Evolutionary conservation across 164 flowering plant species (phyloP).

Genomic region (Umbilicus rupestris): DNA sequence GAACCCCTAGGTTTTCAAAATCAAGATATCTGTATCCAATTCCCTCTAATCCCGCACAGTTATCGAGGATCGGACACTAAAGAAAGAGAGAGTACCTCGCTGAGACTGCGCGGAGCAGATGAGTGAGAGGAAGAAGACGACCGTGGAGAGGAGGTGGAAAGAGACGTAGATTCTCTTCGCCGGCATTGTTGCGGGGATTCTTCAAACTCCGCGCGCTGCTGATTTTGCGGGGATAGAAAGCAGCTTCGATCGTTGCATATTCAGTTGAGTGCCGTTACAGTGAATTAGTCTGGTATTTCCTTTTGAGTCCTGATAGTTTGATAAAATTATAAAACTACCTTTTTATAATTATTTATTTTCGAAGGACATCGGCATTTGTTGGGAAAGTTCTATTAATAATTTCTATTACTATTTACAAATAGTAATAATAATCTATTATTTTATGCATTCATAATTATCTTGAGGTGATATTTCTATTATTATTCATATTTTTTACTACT

Average conservation of each 20-base stretch:
- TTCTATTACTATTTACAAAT: too few species aligned
- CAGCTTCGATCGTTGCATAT: too few species aligned
- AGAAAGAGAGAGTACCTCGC: background rate
- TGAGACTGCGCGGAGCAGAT: background rate
- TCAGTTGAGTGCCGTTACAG: background rate
- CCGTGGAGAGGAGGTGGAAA: background rate
- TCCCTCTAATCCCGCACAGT: background rate
- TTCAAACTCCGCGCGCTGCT: background rate
- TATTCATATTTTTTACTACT: too few species aligned
- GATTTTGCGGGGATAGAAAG: background rate
- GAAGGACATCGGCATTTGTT: conserved; percentile 15
- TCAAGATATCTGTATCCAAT: background rate
- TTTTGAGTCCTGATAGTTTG: background rate
- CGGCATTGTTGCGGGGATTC: background rate
- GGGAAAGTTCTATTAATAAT: conserved; percentile 29
- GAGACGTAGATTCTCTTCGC: background rate
- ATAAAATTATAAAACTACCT: background rate
- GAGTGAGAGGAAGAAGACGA: background rate
- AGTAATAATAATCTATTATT: too few species aligned
- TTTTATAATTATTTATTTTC: too few species aligned
- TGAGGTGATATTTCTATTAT: too few species aligned
- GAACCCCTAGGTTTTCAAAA: background rate
- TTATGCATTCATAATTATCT: too few species aligned
- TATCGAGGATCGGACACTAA: background rate
- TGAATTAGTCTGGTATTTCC: background rate